Percentiles rank a stretch among this genome's conserved stretches.
Conservation (phyloP, 495 filamentous ascomycete species). For the Friedmanniomyces simplex region DNA sequence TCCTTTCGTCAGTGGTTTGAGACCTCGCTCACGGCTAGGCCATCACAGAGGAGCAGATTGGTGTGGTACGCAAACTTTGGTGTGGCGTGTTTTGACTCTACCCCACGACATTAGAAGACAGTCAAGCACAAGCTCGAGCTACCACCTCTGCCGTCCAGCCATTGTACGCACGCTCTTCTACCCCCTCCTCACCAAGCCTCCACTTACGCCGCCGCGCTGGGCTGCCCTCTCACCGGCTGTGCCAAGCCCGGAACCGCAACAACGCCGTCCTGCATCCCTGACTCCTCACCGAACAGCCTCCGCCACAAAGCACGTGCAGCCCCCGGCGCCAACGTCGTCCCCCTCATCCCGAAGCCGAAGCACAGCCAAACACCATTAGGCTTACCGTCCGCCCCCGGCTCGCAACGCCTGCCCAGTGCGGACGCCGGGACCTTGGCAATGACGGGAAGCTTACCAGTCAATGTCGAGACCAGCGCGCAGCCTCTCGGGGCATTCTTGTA, state of each 20-base stretch:
- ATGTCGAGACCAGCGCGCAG: not conserved
- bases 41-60: no score
- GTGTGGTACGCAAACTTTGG: no score
- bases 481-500: not conserved
- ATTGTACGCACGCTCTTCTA: no score
- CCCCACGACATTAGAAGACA: no score
- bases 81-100: no score
- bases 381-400: not conserved
- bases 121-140: no score
- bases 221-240: no score
- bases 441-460: constrained; percentile 3
- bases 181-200: no score
- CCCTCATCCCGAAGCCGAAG: constrained; percentile 17
- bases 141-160: no score
- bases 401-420: not conserved
- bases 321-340: constrained; percentile 12
- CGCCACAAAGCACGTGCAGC: constrained; percentile 1
- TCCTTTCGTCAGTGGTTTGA: no score
- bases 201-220: no score
- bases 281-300: constrained; percentile 5
- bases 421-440: constrained; percentile 10
- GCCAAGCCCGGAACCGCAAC: not conserved
- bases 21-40: no score
- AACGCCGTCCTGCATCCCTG: not conserved
- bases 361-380: constrained; percentile 12